Conservation (phyloP, 257 asterid species). For the Primulina eburnea region DNA sequence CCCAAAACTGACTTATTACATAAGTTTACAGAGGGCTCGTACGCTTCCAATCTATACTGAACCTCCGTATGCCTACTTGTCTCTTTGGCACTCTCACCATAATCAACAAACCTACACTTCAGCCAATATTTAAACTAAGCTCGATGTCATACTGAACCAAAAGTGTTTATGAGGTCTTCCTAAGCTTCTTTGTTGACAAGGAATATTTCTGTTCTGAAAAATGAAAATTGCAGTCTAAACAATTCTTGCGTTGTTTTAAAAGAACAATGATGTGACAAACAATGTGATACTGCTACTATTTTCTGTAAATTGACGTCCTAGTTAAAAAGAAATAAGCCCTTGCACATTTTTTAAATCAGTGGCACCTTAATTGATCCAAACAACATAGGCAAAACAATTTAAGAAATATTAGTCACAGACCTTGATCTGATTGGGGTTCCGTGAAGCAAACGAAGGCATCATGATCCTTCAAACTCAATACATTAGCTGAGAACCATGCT, state of each 20-base stretch:
- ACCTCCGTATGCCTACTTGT: background rate
- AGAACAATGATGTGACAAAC: conserved; percentile 6
- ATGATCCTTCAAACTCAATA: conserved; percentile 60
- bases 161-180: background rate
- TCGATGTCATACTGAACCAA: background rate
- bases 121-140: background rate
- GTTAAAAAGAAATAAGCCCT: background rate
- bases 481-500: conserved; percentile 79
- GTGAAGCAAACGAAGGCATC: conserved; percentile 73
- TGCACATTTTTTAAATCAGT: too few relatives aligned
- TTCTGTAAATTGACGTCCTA: conserved; percentile 1
- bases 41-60: background rate
- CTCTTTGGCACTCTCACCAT: background rate
- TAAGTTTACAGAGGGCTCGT: background rate
- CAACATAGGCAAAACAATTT: too few relatives aligned
- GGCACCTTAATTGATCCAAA: too few relatives aligned
- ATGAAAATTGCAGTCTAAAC: conserved; percentile 4
- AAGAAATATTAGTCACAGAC: conserved; percentile 41
- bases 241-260: background rate
- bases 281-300: background rate
- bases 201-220: conserved; percentile 11
- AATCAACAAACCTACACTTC: background rate
- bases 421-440: conserved; percentile 58
- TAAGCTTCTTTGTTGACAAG: background rate
- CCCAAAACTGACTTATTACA: background rate